Base-by-base conservation (phyloP, 768 basidiomycete species). In the Pleurotus pulmonarius region DNA sequence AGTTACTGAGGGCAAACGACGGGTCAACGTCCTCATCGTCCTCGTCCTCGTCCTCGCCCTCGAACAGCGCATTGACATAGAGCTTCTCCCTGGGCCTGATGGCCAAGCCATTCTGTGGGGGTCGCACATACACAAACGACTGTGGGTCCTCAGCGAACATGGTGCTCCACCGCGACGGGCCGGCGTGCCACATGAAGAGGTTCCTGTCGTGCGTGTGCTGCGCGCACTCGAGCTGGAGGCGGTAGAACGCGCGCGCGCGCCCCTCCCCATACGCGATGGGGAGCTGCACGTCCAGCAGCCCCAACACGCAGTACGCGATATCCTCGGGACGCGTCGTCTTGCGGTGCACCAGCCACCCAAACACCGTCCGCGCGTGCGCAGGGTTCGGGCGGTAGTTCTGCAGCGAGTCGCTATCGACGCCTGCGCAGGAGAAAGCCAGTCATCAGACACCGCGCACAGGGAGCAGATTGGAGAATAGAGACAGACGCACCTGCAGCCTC, bases 181-280 rank as follows among this genome's bases (percentile, higher is more conserved):
- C 7, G 2, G 9, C n/a, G n/a, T 52, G 13, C 49, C 49, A 52
- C 8, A 15, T 11, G n/a, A 52, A 52, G 1, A 20, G 20, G 3
- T 13, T 52, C 3, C 49, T 38, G 16, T 38, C 49, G 3, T 39
- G n/a, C 7, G 49, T 15, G 38, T 52, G n/a, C 3, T 52, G 49
- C 4, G 38, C 12, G 38, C 49, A 52, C 22, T 39, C 49, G n/a
- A 52, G 0, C 34, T 16, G 37, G 22, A 52, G 49, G 12, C 49
- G 11, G 22, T 52, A 52, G 37, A 52, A 39, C 22, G 37, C 29
- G 13, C 49, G 49, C 9, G 38, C 34, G 4, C n/a, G 11, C 4
- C 49, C 49, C 8, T 52, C 49, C 16, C 38, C 49, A 22, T 52
- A 52, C 8, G 49, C 49, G 16, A 52, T 52, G 7, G 49, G 49